Evolutionary conservation across 805 yeast species (phyloP), one percentile per base, ranked within the genome.

Genomic region (Saccharomyces jurei): DNA sequence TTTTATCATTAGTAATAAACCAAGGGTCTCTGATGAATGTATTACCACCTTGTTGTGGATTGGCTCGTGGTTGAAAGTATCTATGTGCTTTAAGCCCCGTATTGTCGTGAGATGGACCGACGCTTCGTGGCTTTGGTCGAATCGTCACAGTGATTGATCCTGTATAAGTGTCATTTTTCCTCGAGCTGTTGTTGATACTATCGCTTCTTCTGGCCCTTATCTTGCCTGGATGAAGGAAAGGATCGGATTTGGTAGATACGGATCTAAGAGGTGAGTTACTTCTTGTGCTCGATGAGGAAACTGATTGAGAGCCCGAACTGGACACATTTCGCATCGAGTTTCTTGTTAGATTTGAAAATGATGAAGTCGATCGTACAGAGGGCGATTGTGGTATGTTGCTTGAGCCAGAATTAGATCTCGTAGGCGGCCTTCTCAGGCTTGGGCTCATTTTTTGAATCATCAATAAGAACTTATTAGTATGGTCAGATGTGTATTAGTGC

Each of bases 61-160:
- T 25, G 36, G 28, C 4, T 46, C 30, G 55, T 61, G 54, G 47
- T 50, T 50, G 25, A 52, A 48, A 17, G 52, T 63, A 50, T 44
- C 49, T 14, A 52, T 36, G 14, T 46, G 44, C 5, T 51, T 51
- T 27, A 54, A 36, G 44, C 44, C 44, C 44, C 25, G 17, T 22
- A 21, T 17, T 17, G 25, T 36, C 44, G 50, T 14, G 63, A 59
- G 60, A 74, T 0, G 44, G 11, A 10, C 22, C 44, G 2, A 17
- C 10, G 2, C 44, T 36, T 22, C 44, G 44, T 17, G 96, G 96
- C 59, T 85, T 83, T 17, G 91, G 89, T 57, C 97, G 74, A 11
- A 89, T 79, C 0, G 90, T 80, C 0, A 89, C 96, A 1, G 81
- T 78, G 58, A 89, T 89, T 14, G 84, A 77, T 1, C 95, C 95